phyloP scores from a whole-genome alignment of 306 rosid genomes.

The Dalbergia cultrata region DNA sequence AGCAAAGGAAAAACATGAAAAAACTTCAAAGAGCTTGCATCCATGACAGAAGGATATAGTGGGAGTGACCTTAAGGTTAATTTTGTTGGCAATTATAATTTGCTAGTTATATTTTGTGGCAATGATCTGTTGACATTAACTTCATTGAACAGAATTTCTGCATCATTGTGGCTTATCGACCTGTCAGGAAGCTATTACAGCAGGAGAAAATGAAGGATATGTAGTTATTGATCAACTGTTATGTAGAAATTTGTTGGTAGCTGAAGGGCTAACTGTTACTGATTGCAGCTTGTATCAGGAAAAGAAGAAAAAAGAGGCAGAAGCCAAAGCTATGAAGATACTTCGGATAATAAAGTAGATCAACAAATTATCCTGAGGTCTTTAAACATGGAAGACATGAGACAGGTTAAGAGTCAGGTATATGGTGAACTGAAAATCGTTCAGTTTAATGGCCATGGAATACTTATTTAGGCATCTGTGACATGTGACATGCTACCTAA shows the following conservation, averaged over 20 bases:
- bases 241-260: not conserved
- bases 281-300: slow-evolving; percentile 57
- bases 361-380: slow-evolving; percentile 69
- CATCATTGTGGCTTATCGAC: slow-evolving; percentile 89
- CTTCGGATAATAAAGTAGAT: slow-evolving; percentile 63
- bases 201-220: slow-evolving; percentile 68
- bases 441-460: not conserved
- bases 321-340: slow-evolving; percentile 59
- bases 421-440: slow-evolving; percentile 26
- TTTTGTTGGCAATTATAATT: too few relatives aligned
- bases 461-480: not conserved
- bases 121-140: slow-evolving; percentile 39
- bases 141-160: slow-evolving; percentile 83
- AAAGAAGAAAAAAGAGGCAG: slow-evolving; percentile 74
- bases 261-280: slow-evolving; percentile 27
- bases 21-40: too few relatives aligned
- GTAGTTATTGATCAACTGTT: slow-evolving; percentile 55
- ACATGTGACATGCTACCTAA: not conserved
- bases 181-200: slow-evolving; percentile 87
- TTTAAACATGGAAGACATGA: too few relatives aligned
- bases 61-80: too few relatives aligned
- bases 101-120: too few relatives aligned
- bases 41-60: too few relatives aligned
- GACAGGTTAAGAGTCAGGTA: too few relatives aligned
- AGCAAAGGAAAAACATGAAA: too few relatives aligned